phyloP scores from a whole-genome alignment of 768 basidiomycete genomes.

The Phanerochaete sordida region DNA sequence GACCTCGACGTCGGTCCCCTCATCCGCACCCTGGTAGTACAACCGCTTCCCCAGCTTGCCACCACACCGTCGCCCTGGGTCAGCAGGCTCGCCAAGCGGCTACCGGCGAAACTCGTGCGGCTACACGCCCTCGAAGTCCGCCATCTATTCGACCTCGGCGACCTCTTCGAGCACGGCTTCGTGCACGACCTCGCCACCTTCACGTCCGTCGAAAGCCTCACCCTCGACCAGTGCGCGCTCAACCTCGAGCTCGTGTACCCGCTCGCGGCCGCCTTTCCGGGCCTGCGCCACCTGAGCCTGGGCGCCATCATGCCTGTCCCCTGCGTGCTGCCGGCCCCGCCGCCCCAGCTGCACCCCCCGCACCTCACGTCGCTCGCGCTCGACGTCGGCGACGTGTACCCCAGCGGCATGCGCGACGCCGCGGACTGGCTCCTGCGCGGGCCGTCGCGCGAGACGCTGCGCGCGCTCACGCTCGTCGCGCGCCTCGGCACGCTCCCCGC shows the following conservation, averaged over 20 bases:
- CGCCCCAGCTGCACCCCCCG: not conserved
- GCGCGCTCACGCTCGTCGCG: not conserved
- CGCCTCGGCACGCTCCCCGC: not conserved
- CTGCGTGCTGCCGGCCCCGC: not conserved
- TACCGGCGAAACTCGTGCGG: not conserved
- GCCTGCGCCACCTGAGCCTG: not conserved
- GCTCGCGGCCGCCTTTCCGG: not conserved
- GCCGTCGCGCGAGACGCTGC: not conserved
- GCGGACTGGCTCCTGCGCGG: not conserved
- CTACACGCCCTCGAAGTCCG: not conserved
- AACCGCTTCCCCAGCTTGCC: not conserved
- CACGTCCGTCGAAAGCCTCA: not conserved
- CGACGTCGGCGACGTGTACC: slow-evolving; percentile 3
- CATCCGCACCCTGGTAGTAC: not conserved
- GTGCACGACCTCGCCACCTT: not conserved
- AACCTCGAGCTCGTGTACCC: not conserved
- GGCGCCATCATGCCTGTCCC: not conserved
- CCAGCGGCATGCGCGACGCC: not conserved
- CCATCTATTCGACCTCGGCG: slow-evolving; percentile 2
- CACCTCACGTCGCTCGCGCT: not conserved
- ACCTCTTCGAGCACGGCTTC: not conserved
- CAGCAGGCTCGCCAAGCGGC: not conserved
- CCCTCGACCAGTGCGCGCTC: not conserved
- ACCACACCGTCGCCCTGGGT: slow-evolving; percentile 1
- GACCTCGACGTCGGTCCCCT: not conserved